These are phyloP conservation scores for Macrophomina tecta DNA, from an alignment of 2,329 filamentous ascomycete genomes.

Conservation along the genomic window DNA sequence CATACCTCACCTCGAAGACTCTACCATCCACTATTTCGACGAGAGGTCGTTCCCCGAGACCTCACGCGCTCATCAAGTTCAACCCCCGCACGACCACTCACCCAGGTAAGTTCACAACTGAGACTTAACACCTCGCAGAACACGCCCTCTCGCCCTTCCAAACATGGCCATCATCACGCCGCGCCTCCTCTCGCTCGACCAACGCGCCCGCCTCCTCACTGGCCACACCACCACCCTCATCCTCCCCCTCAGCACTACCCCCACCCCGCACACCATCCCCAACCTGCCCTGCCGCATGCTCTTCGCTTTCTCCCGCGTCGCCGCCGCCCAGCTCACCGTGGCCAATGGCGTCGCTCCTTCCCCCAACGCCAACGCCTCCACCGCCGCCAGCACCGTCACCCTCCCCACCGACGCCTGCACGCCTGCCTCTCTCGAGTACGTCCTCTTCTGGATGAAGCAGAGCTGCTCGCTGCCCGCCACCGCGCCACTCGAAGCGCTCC, in stretches of 20 bases:
- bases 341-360: background rate
- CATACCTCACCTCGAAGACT: no score
- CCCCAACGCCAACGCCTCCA: background rate
- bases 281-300: conserved; percentile 20
- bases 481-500: background rate
- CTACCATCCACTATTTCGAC: no score
- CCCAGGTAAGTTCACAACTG: background rate
- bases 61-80: background rate
- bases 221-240: conserved; percentile 10
- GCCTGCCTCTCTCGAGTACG: conserved; percentile 10
- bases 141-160: background rate
- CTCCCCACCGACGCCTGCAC: conserved; percentile 3
- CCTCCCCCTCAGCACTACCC: conserved; percentile 5
- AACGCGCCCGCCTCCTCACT: conserved; percentile 7
- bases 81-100: background rate
- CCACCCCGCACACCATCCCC: conserved; percentile 16
- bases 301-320: conserved; percentile 15
- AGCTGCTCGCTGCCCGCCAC: background rate
- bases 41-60: background rate
- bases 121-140: background rate
- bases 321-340: conserved; percentile 14
- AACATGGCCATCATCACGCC: background rate
- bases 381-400: background rate
- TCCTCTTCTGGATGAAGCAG: background rate
- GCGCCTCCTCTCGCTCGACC: background rate